phyloP scores from a whole-genome alignment of 768 basidiomycete species.

The Leucosporidium creatinivorum region DNA sequence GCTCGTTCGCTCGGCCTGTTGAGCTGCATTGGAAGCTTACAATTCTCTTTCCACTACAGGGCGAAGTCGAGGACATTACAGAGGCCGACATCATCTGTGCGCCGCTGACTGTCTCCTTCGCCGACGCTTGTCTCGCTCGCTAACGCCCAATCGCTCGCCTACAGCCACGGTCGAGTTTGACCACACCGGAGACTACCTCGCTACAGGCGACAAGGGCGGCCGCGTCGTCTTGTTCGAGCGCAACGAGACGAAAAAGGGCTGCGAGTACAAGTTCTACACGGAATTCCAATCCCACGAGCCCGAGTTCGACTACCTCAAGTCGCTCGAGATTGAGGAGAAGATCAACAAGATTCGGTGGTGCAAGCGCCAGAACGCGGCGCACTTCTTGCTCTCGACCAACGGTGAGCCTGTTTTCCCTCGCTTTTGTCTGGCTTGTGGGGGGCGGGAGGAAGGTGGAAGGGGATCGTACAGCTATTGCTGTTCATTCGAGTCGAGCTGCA shows the following conservation, averaged over 20 bases:
- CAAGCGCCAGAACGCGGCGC: slow-evolving; percentile 92
- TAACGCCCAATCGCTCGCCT: not conserved
- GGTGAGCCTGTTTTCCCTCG: slow-evolving; percentile 49
- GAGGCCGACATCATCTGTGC: slow-evolving; percentile 93
- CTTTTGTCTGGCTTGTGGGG: not conserved
- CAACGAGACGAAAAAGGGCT: slow-evolving; percentile 98
- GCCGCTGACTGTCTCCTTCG: not conserved
- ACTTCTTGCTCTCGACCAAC: slow-evolving; percentile 94
- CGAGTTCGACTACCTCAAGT: slow-evolving; percentile 99
- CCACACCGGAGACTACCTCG: slow-evolving; percentile 97
- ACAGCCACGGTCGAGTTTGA: slow-evolving; percentile 92
- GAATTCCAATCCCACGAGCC: slow-evolving; percentile 99
- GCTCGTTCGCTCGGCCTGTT: slow-evolving; percentile 10
- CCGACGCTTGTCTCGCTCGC: not conserved
- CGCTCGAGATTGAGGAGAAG: slow-evolving; percentile 99
- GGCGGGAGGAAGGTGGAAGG: too few species aligned
- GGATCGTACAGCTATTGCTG: too few species aligned
- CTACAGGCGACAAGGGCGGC: slow-evolving; percentile 98
- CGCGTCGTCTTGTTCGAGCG: slow-evolving; percentile 97
- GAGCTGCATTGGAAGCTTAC: too few species aligned
- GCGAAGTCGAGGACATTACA: slow-evolving; percentile 97
- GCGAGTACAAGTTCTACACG: slow-evolving; percentile 99
- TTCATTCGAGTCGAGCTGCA: not conserved
- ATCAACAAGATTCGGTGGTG: slow-evolving; percentile 99
- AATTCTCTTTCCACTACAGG: slow-evolving; percentile 2